A percentile compares a stretch with the other conserved stretches of the same genome.
These are phyloP conservation scores for Pseudotsuga menziesii DNA, from an alignment of 75 land plant genomes.

Conservation along the genomic window DNA sequence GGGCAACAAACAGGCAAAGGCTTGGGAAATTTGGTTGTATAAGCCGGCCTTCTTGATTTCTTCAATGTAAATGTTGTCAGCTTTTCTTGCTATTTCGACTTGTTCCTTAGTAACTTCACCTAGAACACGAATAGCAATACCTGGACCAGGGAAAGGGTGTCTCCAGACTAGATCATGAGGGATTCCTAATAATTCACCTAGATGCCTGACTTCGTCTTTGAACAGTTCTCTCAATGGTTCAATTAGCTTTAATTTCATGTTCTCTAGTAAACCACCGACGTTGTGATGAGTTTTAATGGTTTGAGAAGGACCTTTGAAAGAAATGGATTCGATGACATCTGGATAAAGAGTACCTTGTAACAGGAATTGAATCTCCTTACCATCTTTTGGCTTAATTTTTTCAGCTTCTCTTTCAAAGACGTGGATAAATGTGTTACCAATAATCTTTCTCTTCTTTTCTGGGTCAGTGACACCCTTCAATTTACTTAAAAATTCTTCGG, in stretches of 20 bases:
- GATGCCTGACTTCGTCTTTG: constrained; percentile 84
- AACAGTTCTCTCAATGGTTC: constrained; percentile 91
- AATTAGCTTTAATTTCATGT: constrained; percentile 86
- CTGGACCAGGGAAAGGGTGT: constrained; percentile 96
- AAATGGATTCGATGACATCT: constrained; percentile 96
- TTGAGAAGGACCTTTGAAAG: constrained; percentile 89
- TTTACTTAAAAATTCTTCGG: constrained; percentile 67
- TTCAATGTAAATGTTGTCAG: constrained; percentile 82
- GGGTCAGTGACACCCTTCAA: constrained; percentile 89
- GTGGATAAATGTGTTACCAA: constrained; percentile 70
- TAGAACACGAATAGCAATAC: constrained; percentile 75
- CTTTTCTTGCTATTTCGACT: constrained; percentile 66
- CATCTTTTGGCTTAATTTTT: constrained; percentile 52
- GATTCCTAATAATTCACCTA: constrained; percentile 70
- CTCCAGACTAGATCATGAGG: constrained; percentile 68
- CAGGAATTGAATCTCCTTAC: constrained; percentile 56
- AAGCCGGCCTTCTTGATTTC: constrained; percentile 80
- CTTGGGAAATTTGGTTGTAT: constrained; percentile 89
- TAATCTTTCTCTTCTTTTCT: constrained; percentile 79
- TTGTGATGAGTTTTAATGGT: constrained; percentile 97
- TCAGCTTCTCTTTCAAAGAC: constrained; percentile 73
- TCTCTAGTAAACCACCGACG: constrained; percentile 89
- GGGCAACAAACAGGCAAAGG: constrained; percentile 76
- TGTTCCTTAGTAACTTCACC: constrained; percentile 88
- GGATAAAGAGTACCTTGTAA: constrained; percentile 94